These are phyloP conservation scores for Asterochloris sp. DNA, from an alignment of 139 green algal species.

Conservation along the genomic window DNA sequence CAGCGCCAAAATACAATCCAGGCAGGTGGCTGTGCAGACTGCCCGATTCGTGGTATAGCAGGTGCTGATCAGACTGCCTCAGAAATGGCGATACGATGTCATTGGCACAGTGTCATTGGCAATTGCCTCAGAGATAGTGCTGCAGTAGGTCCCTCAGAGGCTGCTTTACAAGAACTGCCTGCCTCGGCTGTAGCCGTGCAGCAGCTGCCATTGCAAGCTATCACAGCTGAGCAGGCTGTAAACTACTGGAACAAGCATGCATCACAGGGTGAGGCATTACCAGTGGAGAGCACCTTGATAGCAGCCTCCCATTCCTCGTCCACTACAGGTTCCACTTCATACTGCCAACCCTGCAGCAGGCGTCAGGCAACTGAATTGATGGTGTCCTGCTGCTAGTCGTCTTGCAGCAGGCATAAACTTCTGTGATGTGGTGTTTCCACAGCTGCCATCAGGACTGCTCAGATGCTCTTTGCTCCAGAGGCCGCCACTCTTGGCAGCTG, in stretches of 20 bases:
- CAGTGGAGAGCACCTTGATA: slow-evolving; percentile 35
- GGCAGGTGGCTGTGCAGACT: background rate
- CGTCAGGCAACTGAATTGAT: background rate
- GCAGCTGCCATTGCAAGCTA: background rate
- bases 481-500: too few relatives aligned
- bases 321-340: slow-evolving; percentile 36
- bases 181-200: background rate
- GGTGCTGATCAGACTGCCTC: background rate
- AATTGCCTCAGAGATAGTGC: background rate
- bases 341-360: background rate
- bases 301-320: slow-evolving; percentile 63
- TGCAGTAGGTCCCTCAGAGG: background rate
- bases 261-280: background rate
- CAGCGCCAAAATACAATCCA: background rate
- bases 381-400: background rate
- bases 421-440: background rate
- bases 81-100: background rate
- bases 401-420: background rate
- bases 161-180: background rate
- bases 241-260: background rate
- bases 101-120: background rate
- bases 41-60: background rate
- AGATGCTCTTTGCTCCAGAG: background rate
- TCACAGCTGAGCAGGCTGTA: background rate
- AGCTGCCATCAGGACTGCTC: background rate